Evolutionary conservation across 1,139 yeast genomes (phyloP), one percentile per base, ranked within the genome.

Genomic region (Ashbya aceris): DNA sequence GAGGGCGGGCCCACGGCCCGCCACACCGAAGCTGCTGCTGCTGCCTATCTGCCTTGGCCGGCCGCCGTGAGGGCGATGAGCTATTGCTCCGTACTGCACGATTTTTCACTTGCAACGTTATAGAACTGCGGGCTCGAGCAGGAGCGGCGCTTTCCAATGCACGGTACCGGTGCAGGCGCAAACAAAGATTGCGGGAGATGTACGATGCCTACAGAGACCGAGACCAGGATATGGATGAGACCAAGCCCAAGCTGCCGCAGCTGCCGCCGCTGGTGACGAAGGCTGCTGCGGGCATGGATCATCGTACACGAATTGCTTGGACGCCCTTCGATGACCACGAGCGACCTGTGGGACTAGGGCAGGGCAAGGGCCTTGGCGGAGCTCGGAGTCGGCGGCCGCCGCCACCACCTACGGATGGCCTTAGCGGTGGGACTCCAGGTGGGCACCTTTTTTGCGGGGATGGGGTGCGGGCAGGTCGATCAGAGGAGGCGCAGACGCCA

Each of bases 221-320:
- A 29, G 31, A 29, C 13, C 13, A 29, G 5, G 31, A 29, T 29
- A 12, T 29, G 11, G 31, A n/a, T 6, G 35, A 32, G 17, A 11
- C 12, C 17, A 32, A 13, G 8, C 44, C 44, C n/a, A 41, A 33
- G 29, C 40, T 58, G 33, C 62, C 62, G 4, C 48, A 50, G 43
- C 45, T 58, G 36, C 61, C 62, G n/a, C 61, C 62, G 3, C 42
- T 58, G 36, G 45, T 49, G 28, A 56, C 60, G 13, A 37, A 29
- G 20, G 14, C 38, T 8, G 36, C 34, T 8, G 27, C 42, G 3
- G 36, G 36, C 10, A 39, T 29, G 9, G 41, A 35, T 10, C 44
- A 37, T 11, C 46, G 48, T 26, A 38, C 45, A 7, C 43, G 54
- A 3, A 51, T 50, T 31, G 54, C 52, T 4, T 50, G 54, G 54